Evolutionary conservation across 192 early-diverging fungal genomes (phyloP).

Genomic region (Podila verticillata): DNA sequence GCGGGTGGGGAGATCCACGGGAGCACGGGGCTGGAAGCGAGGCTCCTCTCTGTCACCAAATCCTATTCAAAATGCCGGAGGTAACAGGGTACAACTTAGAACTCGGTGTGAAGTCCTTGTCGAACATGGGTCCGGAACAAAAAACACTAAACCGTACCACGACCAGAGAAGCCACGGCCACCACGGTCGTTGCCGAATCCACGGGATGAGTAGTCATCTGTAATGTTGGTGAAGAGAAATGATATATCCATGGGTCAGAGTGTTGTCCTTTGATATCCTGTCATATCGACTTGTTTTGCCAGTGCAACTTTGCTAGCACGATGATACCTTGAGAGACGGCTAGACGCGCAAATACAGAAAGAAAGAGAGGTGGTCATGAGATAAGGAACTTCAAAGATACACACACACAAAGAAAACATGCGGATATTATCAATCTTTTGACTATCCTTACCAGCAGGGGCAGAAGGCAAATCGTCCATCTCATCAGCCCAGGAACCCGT

Average conservation of each 20-base stretch:
- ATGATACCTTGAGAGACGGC: slow-evolving; percentile 32
- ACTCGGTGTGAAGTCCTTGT: slow-evolving; percentile 10
- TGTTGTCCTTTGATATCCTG: background rate
- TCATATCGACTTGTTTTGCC: background rate
- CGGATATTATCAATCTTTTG: background rate
- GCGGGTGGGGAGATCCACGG: slow-evolving; percentile 76
- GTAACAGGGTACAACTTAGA: slow-evolving; percentile 5
- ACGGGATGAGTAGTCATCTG: slow-evolving; percentile 44
- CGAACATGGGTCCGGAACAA: background rate
- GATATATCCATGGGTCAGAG: too few species aligned
- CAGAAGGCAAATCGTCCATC: slow-evolving; percentile 86
- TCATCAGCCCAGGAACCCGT: slow-evolving; percentile 94
- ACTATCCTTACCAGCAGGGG: slow-evolving; percentile 66
- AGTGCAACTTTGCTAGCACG: slow-evolving; percentile 3
- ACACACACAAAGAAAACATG: background rate
- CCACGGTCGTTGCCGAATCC: slow-evolving; percentile 41
- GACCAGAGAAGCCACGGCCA: slow-evolving; percentile 48
- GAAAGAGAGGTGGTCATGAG: background rate
- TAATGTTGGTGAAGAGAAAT: slow-evolving; percentile 1
- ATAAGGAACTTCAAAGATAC: slow-evolving; percentile 1
- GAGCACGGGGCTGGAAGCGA: slow-evolving; percentile 55
- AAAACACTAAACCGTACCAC: slow-evolving; percentile 21
- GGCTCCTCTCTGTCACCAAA: slow-evolving; percentile 39
- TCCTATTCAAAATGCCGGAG: slow-evolving; percentile 12
- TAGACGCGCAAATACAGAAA: slow-evolving; percentile 1